Base-by-base conservation (phyloP, 73 alveolate genomes). In the Stentor coeruleus region DNA sequence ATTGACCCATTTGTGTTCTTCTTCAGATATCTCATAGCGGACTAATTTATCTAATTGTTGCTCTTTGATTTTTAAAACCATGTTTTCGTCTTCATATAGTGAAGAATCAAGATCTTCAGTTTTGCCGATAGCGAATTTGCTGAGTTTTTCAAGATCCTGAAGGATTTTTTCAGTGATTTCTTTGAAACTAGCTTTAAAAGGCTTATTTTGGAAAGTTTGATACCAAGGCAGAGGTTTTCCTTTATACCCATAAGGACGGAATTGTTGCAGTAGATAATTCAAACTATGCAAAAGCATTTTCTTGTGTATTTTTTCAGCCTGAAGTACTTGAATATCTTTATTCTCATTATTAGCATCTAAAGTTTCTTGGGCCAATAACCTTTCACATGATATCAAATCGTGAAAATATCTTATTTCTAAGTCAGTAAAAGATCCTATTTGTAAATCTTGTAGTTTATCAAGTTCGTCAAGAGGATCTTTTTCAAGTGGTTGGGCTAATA, bases 1-100 rank as follows among this genome's bases (percentile, higher is more conserved):
- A 35, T 90, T 84, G 72, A 90, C 86, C 96, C 96, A 90, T 76
- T 87, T 40, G 0, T 82, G 85, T 59, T 90, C 96, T 59, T 58
- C 76, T 37, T 86, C 91, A 3, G 41, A 59, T 60, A 87, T 86
- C 84, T 90, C 96, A 11, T 86, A 26, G 0, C 90, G 89, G 39
- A 90, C n/a, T 15, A 66, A 14, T 11, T 40, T 66, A 31, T 20
- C 79, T 26, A 66, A 33, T 66, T 66, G n/a, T 11, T 66, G 26
- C 37, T 66, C 79, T 31, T 31, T 66, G 0, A 26, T 26, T 11
- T 66, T 66, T 26, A 20, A 40, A 26, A 66, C n/a, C 79, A 33
- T 26, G 11, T 66, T 31, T 66, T 66, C 79, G 2, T 66, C 39
- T 20, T 14, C 33, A 31, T 26, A 20, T 26, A 26, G 26, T 20